phyloP scores from a whole-genome alignment of 768 basidiomycete genomes.

The Mycena vulgaris region DNA sequence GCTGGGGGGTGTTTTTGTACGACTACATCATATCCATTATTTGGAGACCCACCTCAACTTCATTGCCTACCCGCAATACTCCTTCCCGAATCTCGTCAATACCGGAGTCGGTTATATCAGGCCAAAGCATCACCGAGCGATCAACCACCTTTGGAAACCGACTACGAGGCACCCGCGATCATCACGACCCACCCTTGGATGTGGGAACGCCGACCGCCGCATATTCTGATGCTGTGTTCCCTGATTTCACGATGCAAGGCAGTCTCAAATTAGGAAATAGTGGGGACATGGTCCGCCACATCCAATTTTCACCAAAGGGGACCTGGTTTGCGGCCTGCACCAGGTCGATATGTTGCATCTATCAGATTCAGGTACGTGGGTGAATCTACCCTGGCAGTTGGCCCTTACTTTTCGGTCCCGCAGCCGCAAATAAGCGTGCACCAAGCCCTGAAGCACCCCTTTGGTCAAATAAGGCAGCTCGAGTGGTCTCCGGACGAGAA shows the following conservation, averaged over 20 bases:
- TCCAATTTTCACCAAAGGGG: conserved; percentile 27
- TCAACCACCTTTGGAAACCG: not conserved
- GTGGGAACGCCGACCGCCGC: not conserved
- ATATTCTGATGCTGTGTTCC: conserved; percentile 29
- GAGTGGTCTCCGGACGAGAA: conserved; percentile 30
- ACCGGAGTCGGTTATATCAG: not conserved
- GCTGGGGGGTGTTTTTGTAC: conserved; percentile 18
- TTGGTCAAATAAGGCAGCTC: conserved; percentile 26
- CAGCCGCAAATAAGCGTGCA: conserved; percentile 24
- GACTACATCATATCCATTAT: conserved; percentile 14
- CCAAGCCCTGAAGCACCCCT: conserved; percentile 19
- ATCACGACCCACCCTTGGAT: not conserved
- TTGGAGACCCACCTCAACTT: conserved; percentile 22
- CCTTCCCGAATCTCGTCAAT: not conserved
- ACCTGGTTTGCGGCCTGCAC: conserved; percentile 32
- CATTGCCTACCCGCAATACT: conserved; percentile 17
- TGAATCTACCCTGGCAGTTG: not conserved
- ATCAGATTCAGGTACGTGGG: conserved; percentile 13
- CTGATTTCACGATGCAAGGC: conserved; percentile 6
- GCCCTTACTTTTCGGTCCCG: not conserved
- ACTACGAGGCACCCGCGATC: not conserved
- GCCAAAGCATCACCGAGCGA: not conserved
- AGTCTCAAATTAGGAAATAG: not conserved
- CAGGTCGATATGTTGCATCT: conserved; percentile 24
- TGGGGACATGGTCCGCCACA: conserved; percentile 15